Evolutionary conservation across 352 stramenopile genomes (phyloP).

Genomic region (Globisporangium camurandrum): DNA sequence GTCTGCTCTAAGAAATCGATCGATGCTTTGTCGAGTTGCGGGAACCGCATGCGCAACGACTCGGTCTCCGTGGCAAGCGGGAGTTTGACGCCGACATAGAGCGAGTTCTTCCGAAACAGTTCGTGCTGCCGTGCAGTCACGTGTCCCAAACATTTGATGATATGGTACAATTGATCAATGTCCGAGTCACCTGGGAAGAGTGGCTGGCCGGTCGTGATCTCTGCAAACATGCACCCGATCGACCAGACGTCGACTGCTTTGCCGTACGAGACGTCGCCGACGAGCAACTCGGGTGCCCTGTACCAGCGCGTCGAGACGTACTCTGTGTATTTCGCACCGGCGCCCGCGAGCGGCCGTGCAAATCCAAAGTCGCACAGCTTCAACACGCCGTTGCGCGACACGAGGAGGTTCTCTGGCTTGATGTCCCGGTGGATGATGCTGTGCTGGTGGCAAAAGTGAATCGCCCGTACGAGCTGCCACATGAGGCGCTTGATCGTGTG

Average conservation of each 20-base stretch:
- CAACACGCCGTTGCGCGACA: slow-evolving; percentile 90
- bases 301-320: slow-evolving; percentile 95
- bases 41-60: slow-evolving; percentile 52
- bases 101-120: slow-evolving; percentile 74
- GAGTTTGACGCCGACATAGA: slow-evolving; percentile 78
- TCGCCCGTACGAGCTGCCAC: slow-evolving; percentile 77
- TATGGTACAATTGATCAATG: slow-evolving; percentile 91
- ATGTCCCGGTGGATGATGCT: slow-evolving; percentile 95
- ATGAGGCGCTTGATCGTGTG: slow-evolving; percentile 67
- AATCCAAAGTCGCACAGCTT: slow-evolving; percentile 92
- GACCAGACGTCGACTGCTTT: slow-evolving; percentile 97
- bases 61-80: slow-evolving; percentile 49
- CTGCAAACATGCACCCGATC: slow-evolving; percentile 93
- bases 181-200: slow-evolving; percentile 96
- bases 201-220: slow-evolving; percentile 94
- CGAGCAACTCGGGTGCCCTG: slow-evolving; percentile 90
- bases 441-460: slow-evolving; percentile 93
- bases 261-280: slow-evolving; percentile 87
- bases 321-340: slow-evolving; percentile 76
- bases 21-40: slow-evolving; percentile 50
- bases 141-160: slow-evolving; percentile 67
- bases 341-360: slow-evolving; percentile 51
- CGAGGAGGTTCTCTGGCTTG: slow-evolving; percentile 94
- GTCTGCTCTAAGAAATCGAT: slow-evolving; percentile 70
- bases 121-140: slow-evolving; percentile 73